phyloP scores from a whole-genome alignment of 768 basidiomycete species.

The Mycena amicta region DNA sequence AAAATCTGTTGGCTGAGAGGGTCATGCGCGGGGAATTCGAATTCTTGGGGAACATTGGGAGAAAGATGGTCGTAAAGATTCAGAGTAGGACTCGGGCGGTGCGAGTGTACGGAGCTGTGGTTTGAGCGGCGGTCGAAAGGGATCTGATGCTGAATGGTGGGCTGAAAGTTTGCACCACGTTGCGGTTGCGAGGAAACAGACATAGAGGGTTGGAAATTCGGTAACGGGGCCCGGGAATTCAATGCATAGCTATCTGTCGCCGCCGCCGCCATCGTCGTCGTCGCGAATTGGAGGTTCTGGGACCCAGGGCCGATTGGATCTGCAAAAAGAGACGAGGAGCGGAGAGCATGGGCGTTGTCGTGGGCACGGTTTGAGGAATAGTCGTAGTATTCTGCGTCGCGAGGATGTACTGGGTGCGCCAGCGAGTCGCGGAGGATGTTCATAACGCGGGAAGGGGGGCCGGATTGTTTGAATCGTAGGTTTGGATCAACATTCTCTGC shows the following conservation, averaged over 20 bases:
- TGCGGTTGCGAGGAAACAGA: not conserved
- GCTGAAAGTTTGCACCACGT: not conserved
- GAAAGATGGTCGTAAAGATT: too few relatives aligned
- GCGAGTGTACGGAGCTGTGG: too few relatives aligned
- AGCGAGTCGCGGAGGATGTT: slow-evolving; percentile 17
- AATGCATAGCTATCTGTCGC: not conserved
- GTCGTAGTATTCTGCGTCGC: not conserved
- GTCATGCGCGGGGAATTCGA: not conserved
- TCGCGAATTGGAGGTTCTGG: not conserved
- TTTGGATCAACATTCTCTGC: slow-evolving; percentile 20
- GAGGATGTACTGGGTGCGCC: not conserved
- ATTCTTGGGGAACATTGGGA: not conserved
- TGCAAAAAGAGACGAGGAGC: not conserved
- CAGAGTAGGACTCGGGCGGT: too few relatives aligned
- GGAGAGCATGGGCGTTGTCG: not conserved
- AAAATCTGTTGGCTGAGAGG: not conserved
- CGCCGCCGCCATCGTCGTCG: not conserved
- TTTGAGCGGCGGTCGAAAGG: too few relatives aligned
- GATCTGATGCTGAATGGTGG: not conserved
- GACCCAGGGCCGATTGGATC: too few relatives aligned
- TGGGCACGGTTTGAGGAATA: not conserved
- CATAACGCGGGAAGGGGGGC: not conserved
- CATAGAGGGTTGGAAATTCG: too few relatives aligned
- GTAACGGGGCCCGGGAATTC: not conserved
- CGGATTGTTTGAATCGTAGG: not conserved